Evolutionary conservation across 2,329 filamentous ascomycete species (phyloP), one percentile per base, ranked within the genome.

Genomic region (Xylaria sp.): DNA sequence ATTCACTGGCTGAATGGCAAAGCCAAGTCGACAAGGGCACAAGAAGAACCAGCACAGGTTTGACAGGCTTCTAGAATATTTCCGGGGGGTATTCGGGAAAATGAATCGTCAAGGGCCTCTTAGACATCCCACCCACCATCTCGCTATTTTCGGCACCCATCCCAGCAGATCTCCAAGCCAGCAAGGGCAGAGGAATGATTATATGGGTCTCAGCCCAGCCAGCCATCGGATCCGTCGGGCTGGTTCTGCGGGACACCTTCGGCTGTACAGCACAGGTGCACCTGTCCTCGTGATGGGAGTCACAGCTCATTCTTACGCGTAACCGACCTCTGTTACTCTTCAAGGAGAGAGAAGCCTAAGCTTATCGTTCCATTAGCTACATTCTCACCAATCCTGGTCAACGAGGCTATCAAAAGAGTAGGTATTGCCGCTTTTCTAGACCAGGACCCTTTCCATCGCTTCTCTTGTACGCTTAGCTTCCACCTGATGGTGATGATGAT

Each of bases 91-190:
- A 16, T 27, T 54, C 58, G 65, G 61, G 62, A 54, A 69, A 63
- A 70, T 60, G 50, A 53, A 58, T 63, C 59, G 54, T 66, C 65
- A 50, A 58, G 65, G 65, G 47, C 51, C 53, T 48, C 35, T 16
- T 12, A 16, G 21, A 48, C 48, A 64, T 66, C n/a, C 61, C 63
- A 63, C 65, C 68, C 68, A 70, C 68, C 59, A 63, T 63, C 59
- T 70, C 68, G 68, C 68, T 70, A 70, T 70, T 69, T 70, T 70
- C 68, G 68, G 68, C 68, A 69, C 68, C 53, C 70, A 75, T 75
- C 73, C 73, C 71, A 76, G 72, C 66, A 73, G 73, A 75, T 75
- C 75, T 70, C 69, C 73, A 70, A 73, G 61, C 69, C 72, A 72
- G 68, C 72, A 70, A 74, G 71, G 66, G 69, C 73, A 48, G 44